These are phyloP conservation scores for Acer campestre DNA, from an alignment of 345 rosid genomes.

Conservation along the genomic window DNA sequence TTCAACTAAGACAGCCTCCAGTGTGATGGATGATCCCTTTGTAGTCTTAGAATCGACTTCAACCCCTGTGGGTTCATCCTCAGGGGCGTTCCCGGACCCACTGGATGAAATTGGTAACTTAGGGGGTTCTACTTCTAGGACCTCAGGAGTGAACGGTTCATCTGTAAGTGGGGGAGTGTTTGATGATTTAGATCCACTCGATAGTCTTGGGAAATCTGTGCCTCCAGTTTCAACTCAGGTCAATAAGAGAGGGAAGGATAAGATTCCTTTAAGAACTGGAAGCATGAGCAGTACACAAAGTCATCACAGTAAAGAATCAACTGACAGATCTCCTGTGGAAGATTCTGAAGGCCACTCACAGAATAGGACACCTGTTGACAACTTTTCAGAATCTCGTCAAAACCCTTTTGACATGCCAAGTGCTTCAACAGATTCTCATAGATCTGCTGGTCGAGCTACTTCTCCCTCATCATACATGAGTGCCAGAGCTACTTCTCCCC, in stretches of 20 bases:
- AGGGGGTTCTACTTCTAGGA: slow-evolving; percentile 42
- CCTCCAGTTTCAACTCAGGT: slow-evolving; percentile 48
- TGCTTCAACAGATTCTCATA: slow-evolving; percentile 35
- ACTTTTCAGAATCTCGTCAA: slow-evolving; percentile 50
- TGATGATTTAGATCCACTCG: slow-evolving; percentile 71
- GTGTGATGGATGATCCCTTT: slow-evolving; percentile 61
- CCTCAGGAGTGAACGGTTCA: slow-evolving; percentile 41
- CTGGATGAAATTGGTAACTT: slow-evolving; percentile 50
- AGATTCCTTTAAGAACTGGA: slow-evolving; percentile 49
- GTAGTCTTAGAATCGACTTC: slow-evolving; percentile 54
- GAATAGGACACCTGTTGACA: slow-evolving; percentile 45
- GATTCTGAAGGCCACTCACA: slow-evolving; percentile 39
- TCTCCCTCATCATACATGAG: slow-evolving; percentile 50
- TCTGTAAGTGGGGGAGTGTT: slow-evolving; percentile 44
- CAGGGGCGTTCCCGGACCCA: slow-evolving; percentile 45
- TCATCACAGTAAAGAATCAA: slow-evolving; percentile 40
- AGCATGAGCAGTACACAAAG: slow-evolving; percentile 42
- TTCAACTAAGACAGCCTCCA: slow-evolving; percentile 46
- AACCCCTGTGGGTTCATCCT: slow-evolving; percentile 35
- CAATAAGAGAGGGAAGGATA: slow-evolving; percentile 50
- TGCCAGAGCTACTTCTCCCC: slow-evolving; percentile 40
- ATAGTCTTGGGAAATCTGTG: slow-evolving; percentile 57
- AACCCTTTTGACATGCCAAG: slow-evolving; percentile 43
- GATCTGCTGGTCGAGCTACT: slow-evolving; percentile 43
- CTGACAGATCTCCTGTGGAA: slow-evolving; percentile 37